Evolutionary conservation across 2,329 filamentous ascomycete genomes (phyloP).

Genomic region (Ploettnerulaceae sp.): DNA sequence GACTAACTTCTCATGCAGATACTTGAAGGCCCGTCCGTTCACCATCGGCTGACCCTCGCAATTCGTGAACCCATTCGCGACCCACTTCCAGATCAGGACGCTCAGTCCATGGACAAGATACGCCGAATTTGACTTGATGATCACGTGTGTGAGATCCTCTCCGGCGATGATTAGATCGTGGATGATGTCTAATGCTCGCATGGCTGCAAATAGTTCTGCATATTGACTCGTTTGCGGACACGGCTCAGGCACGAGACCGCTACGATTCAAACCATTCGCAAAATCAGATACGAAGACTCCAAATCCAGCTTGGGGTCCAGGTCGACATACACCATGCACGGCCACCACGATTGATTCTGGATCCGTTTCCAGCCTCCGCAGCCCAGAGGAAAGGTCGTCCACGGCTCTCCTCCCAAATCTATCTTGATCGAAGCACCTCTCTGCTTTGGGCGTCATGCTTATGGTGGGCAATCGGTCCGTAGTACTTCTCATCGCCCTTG

Average conservation of each 20-base stretch:
- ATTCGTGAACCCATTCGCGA: slow-evolving; percentile 12
- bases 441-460: slow-evolving; percentile 28
- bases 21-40: slow-evolving; percentile 15
- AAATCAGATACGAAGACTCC: slow-evolving; percentile 13
- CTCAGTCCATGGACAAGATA: slow-evolving; percentile 13
- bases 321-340: slow-evolving; percentile 5
- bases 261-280: slow-evolving; percentile 7
- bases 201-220: slow-evolving; percentile 14
- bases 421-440: slow-evolving; percentile 41
- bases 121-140: slow-evolving; percentile 17
- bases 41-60: slow-evolving; percentile 8
- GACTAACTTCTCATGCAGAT: slow-evolving; percentile 15
- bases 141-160: slow-evolving; percentile 14
- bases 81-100: slow-evolving; percentile 18
- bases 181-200: slow-evolving; percentile 13
- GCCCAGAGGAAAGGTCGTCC: slow-evolving; percentile 6
- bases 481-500: neutral
- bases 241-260: slow-evolving; percentile 8
- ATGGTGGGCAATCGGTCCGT: neutral
- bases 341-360: slow-evolving; percentile 15
- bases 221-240: slow-evolving; percentile 12
- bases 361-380: slow-evolving; percentile 13
- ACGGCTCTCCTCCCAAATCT: slow-evolving; percentile 4
- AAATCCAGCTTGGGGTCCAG: slow-evolving; percentile 7
- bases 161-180: slow-evolving; percentile 15